Conservation (phyloP, 495 filamentous ascomycete species). For the Penicillium alfredii region DNA sequence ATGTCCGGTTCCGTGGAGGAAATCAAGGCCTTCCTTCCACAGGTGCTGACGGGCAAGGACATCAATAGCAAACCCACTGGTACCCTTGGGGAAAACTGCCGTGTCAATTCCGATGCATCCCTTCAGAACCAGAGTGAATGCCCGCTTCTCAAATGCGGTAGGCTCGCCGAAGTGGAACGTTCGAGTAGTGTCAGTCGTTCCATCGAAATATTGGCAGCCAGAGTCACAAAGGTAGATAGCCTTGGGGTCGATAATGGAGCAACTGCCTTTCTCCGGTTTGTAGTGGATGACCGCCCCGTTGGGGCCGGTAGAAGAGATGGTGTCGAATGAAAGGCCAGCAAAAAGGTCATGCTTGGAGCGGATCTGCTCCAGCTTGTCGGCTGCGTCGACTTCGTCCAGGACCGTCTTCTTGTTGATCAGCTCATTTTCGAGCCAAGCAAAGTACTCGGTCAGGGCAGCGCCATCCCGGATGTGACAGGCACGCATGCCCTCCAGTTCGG, state of each 20-base stretch:
- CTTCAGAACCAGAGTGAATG: conserved; percentile 94
- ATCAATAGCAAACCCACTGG: conserved; percentile 88
- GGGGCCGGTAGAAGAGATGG: conserved; percentile 90
- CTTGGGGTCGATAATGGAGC: conserved; percentile 78
- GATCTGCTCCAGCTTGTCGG: conserved; percentile 81
- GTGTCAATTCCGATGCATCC: conserved; percentile 89
- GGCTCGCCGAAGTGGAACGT: conserved; percentile 90
- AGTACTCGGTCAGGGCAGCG: conserved; percentile 85
- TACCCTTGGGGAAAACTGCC: conserved; percentile 90
- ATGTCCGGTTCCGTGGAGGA: conserved; percentile 94
- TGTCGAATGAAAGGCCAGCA: conserved; percentile 89
- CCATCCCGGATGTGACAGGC: conserved; percentile 92
- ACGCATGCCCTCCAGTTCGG: conserved; percentile 87
- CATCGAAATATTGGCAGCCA: conserved; percentile 90
- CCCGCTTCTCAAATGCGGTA: conserved; percentile 76
- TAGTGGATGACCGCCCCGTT: conserved; percentile 99
- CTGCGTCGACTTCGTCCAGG: conserved; percentile 83
- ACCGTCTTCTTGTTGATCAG: conserved; percentile 64
- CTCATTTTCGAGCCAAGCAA: conserved; percentile 94
- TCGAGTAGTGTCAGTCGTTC: conserved; percentile 93
- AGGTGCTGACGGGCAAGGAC: conserved; percentile 83
- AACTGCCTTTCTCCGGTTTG: conserved; percentile 78
- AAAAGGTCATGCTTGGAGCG: conserved; percentile 77
- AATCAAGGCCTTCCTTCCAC: conserved; percentile 91
- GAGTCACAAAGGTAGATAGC: conserved; percentile 95